A percentile compares a stretch with the other conserved stretches of the same genome.
These are phyloP conservation scores for Paragyromitra xinjiangensis DNA, from an alignment of 495 filamentous ascomycete genomes.

Conservation along the genomic window DNA sequence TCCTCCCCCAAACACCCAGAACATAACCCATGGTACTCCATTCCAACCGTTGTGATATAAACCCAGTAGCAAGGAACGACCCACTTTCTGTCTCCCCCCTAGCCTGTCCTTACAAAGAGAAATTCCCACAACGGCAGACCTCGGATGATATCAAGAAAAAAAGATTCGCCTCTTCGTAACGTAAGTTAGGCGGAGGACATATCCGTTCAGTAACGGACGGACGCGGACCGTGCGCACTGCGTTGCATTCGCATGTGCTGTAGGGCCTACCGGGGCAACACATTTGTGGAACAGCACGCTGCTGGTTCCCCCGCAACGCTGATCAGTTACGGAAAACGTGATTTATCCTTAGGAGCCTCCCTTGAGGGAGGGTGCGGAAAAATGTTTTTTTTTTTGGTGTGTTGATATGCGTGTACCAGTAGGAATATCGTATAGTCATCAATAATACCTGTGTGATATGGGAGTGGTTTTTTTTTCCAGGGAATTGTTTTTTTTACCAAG, in stretches of 20 bases:
- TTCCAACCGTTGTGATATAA: too few relatives aligned
- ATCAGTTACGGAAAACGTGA: slow-evolving; percentile 42
- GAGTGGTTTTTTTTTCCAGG: background rate
- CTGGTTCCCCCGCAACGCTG: slow-evolving; percentile 48
- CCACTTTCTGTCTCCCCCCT: too few relatives aligned
- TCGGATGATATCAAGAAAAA: slow-evolving; percentile 27
- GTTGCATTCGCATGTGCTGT: slow-evolving; percentile 35
- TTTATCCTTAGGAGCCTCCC: slow-evolving; percentile 35
- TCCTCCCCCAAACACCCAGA: too few relatives aligned
- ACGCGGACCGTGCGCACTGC: slow-evolving; percentile 41
- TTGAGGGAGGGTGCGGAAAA: slow-evolving; percentile 6
- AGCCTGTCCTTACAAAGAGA: too few relatives aligned
- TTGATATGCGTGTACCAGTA: slow-evolving; percentile 28
- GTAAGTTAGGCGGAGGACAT: slow-evolving; percentile 17
- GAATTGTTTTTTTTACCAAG: background rate
- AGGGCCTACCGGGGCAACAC: slow-evolving; percentile 39
- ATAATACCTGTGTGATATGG: slow-evolving; percentile 17
- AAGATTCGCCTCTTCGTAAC: background rate
- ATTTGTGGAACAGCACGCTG: slow-evolving; percentile 34
- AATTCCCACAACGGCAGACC: background rate
- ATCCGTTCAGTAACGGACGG: slow-evolving; percentile 39
- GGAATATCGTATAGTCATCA: background rate
- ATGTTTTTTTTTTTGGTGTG: background rate
- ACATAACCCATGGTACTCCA: too few relatives aligned
- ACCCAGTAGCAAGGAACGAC: too few relatives aligned